Evolutionary conservation across 164 flowering plant species (phyloP).

Genomic region (Magnolia changhungtana): DNA sequence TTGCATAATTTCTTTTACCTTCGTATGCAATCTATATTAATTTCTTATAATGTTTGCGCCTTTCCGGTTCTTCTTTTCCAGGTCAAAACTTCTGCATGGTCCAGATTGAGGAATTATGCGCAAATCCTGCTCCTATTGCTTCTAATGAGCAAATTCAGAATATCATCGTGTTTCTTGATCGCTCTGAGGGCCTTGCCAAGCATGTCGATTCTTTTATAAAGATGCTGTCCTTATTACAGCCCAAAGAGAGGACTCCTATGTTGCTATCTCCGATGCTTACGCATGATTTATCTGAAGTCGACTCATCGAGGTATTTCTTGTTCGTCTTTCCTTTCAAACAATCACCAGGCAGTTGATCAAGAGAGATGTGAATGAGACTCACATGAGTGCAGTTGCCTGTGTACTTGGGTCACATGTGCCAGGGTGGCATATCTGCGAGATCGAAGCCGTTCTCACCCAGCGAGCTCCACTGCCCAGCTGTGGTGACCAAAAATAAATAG

Average conservation of each 20-base stretch:
- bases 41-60: not conserved
- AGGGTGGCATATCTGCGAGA: not conserved
- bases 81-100: conserved; percentile 74
- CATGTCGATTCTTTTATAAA: conserved; percentile 77
- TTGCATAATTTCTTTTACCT: not conserved
- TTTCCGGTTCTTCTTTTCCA: conserved; percentile 21
- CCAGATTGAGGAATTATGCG: conserved; percentile 64
- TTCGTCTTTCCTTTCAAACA: not conserved
- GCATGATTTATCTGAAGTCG: conserved; percentile 49
- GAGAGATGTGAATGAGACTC: not conserved
- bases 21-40: not conserved
- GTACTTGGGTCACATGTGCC: not conserved
- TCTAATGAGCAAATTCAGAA: conserved; percentile 71
- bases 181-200: conserved; percentile 62
- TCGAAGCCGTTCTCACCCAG: not conserved
- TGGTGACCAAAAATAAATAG: not conserved
- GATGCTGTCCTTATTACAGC: conserved; percentile 45
- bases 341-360: not conserved
- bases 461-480: not conserved
- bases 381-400: not conserved
- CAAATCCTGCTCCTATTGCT: conserved; percentile 34
- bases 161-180: conserved; percentile 65
- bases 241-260: conserved; percentile 40
- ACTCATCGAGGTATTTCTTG: conserved; percentile 45
- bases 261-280: conserved; percentile 59